Evolutionary conservation across 1,284 basidiomycete species (phyloP), one percentile per base, ranked within the genome.

Genomic region (Puccinia triticina): DNA sequence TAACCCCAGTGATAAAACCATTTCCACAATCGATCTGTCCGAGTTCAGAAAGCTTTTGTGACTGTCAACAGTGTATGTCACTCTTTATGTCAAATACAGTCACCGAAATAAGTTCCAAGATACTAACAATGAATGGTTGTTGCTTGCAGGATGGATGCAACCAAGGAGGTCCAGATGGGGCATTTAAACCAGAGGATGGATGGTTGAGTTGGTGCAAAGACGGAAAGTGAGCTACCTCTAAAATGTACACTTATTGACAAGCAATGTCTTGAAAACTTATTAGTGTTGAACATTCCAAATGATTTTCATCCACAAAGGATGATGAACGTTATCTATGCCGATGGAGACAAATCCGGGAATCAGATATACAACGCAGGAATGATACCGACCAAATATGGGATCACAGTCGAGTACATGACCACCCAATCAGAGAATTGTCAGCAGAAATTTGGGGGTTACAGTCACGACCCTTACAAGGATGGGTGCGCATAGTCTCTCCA

Each of bases 141-240:
- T 34, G 23, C 55, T 71, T 43, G 10, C 40, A 66, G 64, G 64
- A 69, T 69, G 37, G 37, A 50, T 79, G 77, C 48, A 40, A 69
- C 5, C 26, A 69, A 40, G 50, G 66, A 67, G 77, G 77, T 23
- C 77, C 77, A 55, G 66, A 79, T 79, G 77, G 77, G 11, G 77
- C 77, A n/a, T 67, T 79, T 40, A 79, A 67, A 21, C 48, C 67
- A 55, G 77, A 79, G 50, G 77, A 79, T 37, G 77, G 77, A 12
- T 79, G 77, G 77, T 48, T 79, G 48, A 79, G 77, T 43, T 50
- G 53, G 34, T 79, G 77, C 34, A 79, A 79, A 55, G 66, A 69
- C 4, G 77, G 77, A 66, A 55, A 46, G 77, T 79, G 57, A 46
- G 77, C 71, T 26, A n/a, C 10, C 14, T 26, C 4, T 23, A 46